These are phyloP conservation scores for Dioszegia aurantiaca DNA, from an alignment of 768 basidiomycete genomes.

Conservation along the genomic window DNA sequence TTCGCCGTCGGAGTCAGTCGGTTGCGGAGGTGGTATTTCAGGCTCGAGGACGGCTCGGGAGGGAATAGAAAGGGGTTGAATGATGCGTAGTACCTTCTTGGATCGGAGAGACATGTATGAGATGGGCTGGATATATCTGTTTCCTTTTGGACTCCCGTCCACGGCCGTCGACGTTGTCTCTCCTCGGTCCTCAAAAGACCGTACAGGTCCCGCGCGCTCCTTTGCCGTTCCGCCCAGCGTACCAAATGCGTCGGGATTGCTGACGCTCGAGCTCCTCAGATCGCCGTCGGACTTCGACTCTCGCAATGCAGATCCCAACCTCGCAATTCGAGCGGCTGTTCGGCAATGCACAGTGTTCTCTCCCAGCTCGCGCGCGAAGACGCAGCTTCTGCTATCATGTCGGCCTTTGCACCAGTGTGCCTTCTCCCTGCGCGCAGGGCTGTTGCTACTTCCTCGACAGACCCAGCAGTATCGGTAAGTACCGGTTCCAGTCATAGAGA, in stretches of 20 bases:
- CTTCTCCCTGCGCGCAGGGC: background rate
- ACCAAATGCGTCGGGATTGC: no score
- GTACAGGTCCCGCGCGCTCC: no score
- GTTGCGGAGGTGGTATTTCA: background rate
- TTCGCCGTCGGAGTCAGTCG: background rate
- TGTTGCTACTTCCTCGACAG: background rate
- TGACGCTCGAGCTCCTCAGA: no score
- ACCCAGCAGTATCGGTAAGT: constrained; percentile 2
- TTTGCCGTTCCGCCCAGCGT: no score
- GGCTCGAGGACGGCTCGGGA: background rate
- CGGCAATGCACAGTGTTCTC: background rate
- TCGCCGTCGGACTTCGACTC: no score
- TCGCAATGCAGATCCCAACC: background rate
- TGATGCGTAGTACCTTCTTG: no score
- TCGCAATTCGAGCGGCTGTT: background rate
- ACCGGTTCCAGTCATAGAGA: background rate
- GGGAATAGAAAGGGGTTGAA: background rate
- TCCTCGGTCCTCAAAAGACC: no score
- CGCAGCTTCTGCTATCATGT: background rate
- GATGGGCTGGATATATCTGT: no score
- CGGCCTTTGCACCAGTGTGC: constrained; percentile 3
- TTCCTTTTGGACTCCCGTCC: no score
- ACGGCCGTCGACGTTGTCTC: no score
- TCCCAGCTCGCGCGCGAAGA: constrained; percentile 6
- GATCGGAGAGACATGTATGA: no score